phyloP scores from a whole-genome alignment of 176 grass and related monocot species.

The Carex kokanica region DNA sequence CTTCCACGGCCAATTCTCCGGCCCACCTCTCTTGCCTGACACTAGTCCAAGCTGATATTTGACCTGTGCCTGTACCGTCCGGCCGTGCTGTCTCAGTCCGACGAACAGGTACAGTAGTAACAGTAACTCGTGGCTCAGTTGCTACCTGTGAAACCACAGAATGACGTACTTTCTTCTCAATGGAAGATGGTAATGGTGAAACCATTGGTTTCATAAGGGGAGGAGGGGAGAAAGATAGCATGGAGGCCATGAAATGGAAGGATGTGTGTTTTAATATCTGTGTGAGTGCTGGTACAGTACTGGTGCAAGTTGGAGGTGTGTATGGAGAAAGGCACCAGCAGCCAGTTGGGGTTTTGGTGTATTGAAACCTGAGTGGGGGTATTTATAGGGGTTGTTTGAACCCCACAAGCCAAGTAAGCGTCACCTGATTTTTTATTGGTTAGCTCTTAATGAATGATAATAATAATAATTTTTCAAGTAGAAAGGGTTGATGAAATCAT shows the following conservation, averaged over 20 bases:
- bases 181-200: slow-evolving; percentile 6
- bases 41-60: slow-evolving; percentile 84
- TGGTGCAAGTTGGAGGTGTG: neutral
- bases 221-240: slow-evolving; percentile 18
- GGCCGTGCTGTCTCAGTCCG: slow-evolving; percentile 7
- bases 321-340: neutral
- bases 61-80: slow-evolving; percentile 17
- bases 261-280: neutral
- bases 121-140: slow-evolving; percentile 12
- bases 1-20: slow-evolving; percentile 57
- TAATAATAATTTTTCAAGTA: neutral
- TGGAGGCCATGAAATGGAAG: slow-evolving; percentile 29
- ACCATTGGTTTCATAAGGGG: neutral
- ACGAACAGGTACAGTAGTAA: neutral
- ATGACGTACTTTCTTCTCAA: neutral
- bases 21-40: slow-evolving; percentile 86
- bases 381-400: slow-evolving; percentile 1
- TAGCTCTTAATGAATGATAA: neutral
- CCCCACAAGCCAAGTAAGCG: neutral
- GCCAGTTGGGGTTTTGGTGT: slow-evolving; percentile 1
- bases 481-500: neutral
- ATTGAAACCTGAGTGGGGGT: neutral
- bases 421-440: neutral
- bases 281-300: neutral
- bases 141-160: slow-evolving; percentile 18